Conservation (phyloP, 73 alveolate species). For the Effrenium voratum region DNA sequence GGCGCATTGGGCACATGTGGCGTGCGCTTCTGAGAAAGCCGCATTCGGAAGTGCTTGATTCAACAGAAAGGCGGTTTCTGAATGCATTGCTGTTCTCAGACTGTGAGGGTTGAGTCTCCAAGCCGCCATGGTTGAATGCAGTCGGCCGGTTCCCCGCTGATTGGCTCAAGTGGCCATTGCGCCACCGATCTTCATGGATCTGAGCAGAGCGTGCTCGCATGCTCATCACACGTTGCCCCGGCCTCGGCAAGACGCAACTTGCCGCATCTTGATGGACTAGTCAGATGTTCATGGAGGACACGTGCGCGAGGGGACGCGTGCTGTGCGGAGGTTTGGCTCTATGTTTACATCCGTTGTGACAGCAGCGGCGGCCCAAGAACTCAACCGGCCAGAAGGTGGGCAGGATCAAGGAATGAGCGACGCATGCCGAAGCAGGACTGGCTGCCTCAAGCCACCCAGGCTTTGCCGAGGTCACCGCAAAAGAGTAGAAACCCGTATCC, state of each 20-base stretch:
- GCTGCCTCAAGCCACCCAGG: no score
- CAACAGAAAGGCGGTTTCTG: no score
- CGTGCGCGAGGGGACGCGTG: neutral
- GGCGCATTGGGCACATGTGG: conserved; percentile 87
- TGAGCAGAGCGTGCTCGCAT: conserved; percentile 60
- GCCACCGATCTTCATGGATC: conserved; percentile 55
- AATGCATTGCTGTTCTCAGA: neutral
- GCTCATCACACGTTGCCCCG: conserved; percentile 74
- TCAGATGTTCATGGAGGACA: neutral
- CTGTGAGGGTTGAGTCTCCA: neutral
- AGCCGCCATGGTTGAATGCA: neutral
- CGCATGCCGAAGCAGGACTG: no score
- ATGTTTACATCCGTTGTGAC: conserved; percentile 60
- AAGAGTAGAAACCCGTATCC: no score
- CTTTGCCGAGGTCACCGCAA: no score
- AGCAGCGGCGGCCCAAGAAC: neutral
- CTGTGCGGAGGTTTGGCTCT: conserved; percentile 59
- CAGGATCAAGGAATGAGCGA: no score
- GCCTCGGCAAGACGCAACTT: neutral
- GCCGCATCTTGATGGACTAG: neutral
- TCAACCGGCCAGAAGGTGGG: no score
- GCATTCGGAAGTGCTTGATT: no score
- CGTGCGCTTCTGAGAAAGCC: neutral
- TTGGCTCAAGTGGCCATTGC: conserved; percentile 57
- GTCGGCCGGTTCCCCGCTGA: neutral